phyloP scores from a whole-genome alignment of 2,329 filamentous ascomycete genomes.

The Ophiostoma populinum region DNA sequence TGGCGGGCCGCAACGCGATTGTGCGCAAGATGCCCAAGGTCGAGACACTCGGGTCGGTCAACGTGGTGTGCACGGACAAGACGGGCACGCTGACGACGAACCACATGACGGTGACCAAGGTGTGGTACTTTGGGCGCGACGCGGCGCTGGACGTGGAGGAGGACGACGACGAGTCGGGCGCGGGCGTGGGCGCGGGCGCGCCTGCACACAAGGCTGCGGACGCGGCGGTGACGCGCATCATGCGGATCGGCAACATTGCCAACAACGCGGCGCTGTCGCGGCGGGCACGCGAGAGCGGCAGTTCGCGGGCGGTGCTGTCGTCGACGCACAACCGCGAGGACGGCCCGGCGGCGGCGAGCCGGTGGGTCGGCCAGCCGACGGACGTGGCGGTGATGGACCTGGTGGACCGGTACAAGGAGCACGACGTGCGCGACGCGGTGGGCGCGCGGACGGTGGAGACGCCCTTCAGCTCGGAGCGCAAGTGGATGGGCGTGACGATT shows the following conservation, averaged over 20 bases:
- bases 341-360: constrained; percentile 45
- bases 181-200: constrained; percentile 6
- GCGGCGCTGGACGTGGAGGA: constrained; percentile 34
- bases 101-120: constrained; percentile 92
- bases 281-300: constrained; percentile 49
- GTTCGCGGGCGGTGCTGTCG: constrained; percentile 65
- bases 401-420: constrained; percentile 76
- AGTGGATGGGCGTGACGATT: constrained; percentile 97
- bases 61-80: constrained; percentile 98
- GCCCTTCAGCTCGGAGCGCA: constrained; percentile 90
- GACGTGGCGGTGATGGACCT: constrained; percentile 95
- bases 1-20: constrained; percentile 91
- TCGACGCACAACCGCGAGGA: constrained; percentile 57
- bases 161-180: constrained; percentile 17
- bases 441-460: constrained; percentile 72
- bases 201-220: constrained; percentile 47
- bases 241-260: constrained; percentile 89
- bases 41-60: constrained; percentile 94
- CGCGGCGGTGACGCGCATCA: constrained; percentile 58
- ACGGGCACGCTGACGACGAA: constrained; percentile 92
- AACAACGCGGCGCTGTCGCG: constrained; percentile 79
- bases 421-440: constrained; percentile 75
- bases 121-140: constrained; percentile 77
- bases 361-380: constrained; percentile 93
- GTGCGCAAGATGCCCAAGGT: constrained; percentile 92